Evolutionary conservation across 495 filamentous ascomycete genomes (phyloP).

Genomic region (Hypoxylon fuscum): DNA sequence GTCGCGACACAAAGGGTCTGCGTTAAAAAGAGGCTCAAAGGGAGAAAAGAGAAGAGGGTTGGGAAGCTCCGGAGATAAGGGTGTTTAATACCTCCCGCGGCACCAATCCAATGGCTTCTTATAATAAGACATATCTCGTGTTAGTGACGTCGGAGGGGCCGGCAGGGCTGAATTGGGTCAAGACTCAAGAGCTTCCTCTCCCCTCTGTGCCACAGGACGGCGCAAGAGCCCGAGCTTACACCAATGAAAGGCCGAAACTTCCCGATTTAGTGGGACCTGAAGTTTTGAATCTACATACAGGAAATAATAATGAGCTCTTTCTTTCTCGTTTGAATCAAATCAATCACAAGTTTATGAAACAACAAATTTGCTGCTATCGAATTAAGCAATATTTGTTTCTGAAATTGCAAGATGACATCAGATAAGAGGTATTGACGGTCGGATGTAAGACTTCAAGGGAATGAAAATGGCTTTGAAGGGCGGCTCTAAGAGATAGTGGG

Average conservation of each 20-base stretch:
- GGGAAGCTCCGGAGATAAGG: slow-evolving; percentile 32
- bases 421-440: no score
- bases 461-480: no score
- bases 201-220: not conserved
- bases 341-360: no score
- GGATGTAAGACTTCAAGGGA: no score
- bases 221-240: slow-evolving; percentile 1
- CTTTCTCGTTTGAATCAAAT: no score
- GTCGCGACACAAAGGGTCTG: slow-evolving; percentile 3
- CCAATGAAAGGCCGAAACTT: slow-evolving; percentile 12
- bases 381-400: no score
- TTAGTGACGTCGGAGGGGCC: slow-evolving; percentile 28
- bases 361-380: no score
- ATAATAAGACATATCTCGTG: slow-evolving; percentile 14
- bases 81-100: slow-evolving; percentile 2
- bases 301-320: not conserved
- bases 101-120: not conserved
- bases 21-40: slow-evolving; percentile 16
- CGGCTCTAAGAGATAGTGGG: not conserved
- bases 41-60: slow-evolving; percentile 2
- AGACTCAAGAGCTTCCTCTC: slow-evolving; percentile 6
- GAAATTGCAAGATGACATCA: no score
- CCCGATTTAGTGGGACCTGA: slow-evolving; percentile 17
- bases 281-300: not conserved
- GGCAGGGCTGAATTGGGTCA: slow-evolving; percentile 3